Base-by-base conservation (phyloP, 2,329 filamentous ascomycete species). In the Paraphoma sp. region DNA sequence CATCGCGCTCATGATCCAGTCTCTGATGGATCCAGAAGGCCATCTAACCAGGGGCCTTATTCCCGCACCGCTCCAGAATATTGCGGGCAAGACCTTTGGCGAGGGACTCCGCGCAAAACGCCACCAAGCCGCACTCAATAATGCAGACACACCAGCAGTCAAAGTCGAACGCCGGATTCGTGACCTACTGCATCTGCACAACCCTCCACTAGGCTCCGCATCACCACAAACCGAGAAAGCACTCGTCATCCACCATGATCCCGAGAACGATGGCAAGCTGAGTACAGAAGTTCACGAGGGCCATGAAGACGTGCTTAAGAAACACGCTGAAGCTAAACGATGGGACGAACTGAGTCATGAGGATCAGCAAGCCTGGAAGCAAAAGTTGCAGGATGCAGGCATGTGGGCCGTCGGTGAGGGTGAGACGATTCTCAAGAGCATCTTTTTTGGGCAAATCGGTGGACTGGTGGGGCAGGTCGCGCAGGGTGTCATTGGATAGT, bases 331-430 rank as follows among this genome's bases (percentile, higher is more conserved):
- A 49, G 87, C 86, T 12, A 87, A 82, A 74, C 80, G 82, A 52
- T 96, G 91, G 91, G 87, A 92, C 54, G 86, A 93, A 56, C 77
- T 96, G 44, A 80, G 81, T 6, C 79, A 83, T 11, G 77, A 84
- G 51, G 86, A 93, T 74, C 85, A 86, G 72, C 78, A 81, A 49
- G 79, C 81, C 16, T 96, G 92, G 92, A 92, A 87, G 78, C 76
- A 84, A 63, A 85, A 83, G 70, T 81, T 96, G 36, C 81, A 81
- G 53, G 82, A 88, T 52, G 88, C 90, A 0, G 92, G 92, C 0
- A 86, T 92, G 62, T 96, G 91, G 92, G 85, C 86, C n/a, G 87
- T 89, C 71, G 83, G 86, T 38, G 90, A 94, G 81, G 90, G 91
- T 2, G 91, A 94, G 79, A 83, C 82, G 9, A 85, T 95, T 30